Percentiles rank a stretch among this genome's conserved stretches.
Conservation (phyloP, 2,329 filamentous ascomycete genomes). For the Periconia sp. region DNA sequence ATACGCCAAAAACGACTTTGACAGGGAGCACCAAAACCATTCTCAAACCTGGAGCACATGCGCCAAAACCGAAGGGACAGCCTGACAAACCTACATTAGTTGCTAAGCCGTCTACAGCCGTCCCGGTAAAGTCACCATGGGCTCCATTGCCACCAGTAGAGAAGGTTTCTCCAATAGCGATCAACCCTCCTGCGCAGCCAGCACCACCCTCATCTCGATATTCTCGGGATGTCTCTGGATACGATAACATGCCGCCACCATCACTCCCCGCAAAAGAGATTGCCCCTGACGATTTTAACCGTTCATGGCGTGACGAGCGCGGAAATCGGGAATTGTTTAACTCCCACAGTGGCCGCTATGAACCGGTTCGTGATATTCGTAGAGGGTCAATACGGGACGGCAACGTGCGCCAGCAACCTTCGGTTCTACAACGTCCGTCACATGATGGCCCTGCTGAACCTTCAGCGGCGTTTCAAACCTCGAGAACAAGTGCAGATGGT, state of each 20-base stretch:
- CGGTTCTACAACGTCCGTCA: constrained; percentile 74
- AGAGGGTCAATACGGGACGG: constrained; percentile 70
- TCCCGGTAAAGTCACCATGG: constrained; percentile 88
- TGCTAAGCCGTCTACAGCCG: constrained; percentile 68
- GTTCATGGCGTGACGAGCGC: constrained; percentile 76
- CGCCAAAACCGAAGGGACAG: constrained; percentile 58
- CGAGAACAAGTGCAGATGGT: constrained; percentile 66
- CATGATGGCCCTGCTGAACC: constrained; percentile 74
- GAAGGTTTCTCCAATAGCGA: constrained; percentile 69
- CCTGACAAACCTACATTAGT: constrained; percentile 73
- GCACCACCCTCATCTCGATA: constrained; percentile 55
- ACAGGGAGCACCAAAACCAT: constrained; percentile 50
- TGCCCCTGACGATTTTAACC: constrained; percentile 88
- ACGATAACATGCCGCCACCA: constrained; percentile 57
- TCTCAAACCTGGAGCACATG: constrained; percentile 49
- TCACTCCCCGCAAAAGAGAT: constrained; percentile 72
- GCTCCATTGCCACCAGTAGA: constrained; percentile 83
- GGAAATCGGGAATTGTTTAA: constrained; percentile 82
- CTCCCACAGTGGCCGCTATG: constrained; percentile 91
- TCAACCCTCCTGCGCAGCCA: constrained; percentile 56
- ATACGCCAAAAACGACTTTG: constrained; percentile 39
- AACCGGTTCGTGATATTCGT: constrained; percentile 77
- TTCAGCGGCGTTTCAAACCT: constrained; percentile 82
- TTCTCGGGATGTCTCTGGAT: constrained; percentile 55
- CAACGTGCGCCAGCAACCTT: constrained; percentile 71